A percentile compares a stretch with the other conserved stretches of the same genome.
Evolutionary conservation across 192 early-diverging fungal genomes (phyloP).

Genomic region (Backusella morwellensis): DNA sequence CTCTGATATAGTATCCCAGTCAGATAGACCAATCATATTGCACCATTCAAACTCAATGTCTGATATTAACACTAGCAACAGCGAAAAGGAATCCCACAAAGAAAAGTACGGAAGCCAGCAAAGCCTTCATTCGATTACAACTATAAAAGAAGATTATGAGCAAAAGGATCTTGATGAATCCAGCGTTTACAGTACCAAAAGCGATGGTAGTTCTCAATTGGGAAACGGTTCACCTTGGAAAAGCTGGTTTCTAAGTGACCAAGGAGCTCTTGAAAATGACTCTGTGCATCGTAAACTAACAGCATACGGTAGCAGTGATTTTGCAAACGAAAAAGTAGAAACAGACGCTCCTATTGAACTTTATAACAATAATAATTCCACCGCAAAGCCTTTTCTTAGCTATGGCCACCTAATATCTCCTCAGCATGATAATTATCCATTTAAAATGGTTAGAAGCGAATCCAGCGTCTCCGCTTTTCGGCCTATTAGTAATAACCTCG

Average conservation of each 20-base stretch:
- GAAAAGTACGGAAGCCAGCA: background rate
- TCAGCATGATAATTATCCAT: background rate
- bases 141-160: background rate
- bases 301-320: background rate
- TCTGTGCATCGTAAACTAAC: background rate
- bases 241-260: constrained; percentile 6
- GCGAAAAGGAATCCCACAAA: background rate
- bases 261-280: background rate
- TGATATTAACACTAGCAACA: background rate
- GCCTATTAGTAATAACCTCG: constrained; percentile 32
- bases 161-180: background rate
- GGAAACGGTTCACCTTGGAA: background rate
- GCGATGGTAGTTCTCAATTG: background rate
- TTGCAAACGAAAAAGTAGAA: constrained; percentile 11
- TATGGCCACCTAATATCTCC: background rate
- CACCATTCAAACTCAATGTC: constrained; percentile 1
- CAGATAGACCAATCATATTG: background rate
- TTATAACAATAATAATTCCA: background rate
- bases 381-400: background rate
- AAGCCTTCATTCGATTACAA: background rate
- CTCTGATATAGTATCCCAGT: background rate
- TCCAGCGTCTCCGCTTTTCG: constrained; percentile 28
- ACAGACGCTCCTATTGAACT: background rate
- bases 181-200: background rate
- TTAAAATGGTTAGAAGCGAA: constrained; percentile 17